A percentile compares a stretch with the other conserved stretches of the same genome.
These are phyloP conservation scores for Schrenkiella parvula DNA, from an alignment of 345 rosid genomes.

Conservation along the genomic window DNA sequence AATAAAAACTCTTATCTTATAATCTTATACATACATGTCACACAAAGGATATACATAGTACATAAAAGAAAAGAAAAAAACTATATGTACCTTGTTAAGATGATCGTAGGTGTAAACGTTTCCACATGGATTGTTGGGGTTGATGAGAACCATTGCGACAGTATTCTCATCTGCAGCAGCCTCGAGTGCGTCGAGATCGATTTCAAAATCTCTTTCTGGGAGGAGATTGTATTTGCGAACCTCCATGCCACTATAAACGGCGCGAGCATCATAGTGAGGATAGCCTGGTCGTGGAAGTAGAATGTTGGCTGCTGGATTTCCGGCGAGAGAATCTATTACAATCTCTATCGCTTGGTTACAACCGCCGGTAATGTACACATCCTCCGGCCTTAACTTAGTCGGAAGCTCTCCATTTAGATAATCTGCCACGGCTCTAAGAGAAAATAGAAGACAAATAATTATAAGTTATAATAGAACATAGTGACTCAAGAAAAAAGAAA, in stretches of 20 bases:
- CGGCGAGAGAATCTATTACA: slow-evolving; percentile 29
- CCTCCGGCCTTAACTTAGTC: slow-evolving; percentile 36
- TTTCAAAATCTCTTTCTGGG: slow-evolving; percentile 43
- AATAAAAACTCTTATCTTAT: not conserved
- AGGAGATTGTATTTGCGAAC: slow-evolving; percentile 43
- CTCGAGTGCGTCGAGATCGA: slow-evolving; percentile 41
- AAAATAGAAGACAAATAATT: too few species aligned
- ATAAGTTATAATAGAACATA: not conserved
- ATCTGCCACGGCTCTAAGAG: slow-evolving; percentile 39
- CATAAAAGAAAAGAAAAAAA: not conserved
- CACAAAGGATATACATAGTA: not conserved
- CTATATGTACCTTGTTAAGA: slow-evolving; percentile 24
- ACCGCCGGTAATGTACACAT: slow-evolving; percentile 43
- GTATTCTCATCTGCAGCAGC: slow-evolving; percentile 50
- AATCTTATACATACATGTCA: not conserved
- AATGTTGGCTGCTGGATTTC: slow-evolving; percentile 40
- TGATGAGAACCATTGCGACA: slow-evolving; percentile 44
- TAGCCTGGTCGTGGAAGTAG: slow-evolving; percentile 23
- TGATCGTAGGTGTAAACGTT: slow-evolving; percentile 34
- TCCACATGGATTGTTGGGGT: slow-evolving; percentile 27
- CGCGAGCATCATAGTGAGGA: slow-evolving; percentile 36
- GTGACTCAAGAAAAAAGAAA: not conserved
- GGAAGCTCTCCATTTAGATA: slow-evolving; percentile 35
- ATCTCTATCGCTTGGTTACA: slow-evolving; percentile 49
- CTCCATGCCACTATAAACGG: slow-evolving; percentile 17